phyloP scores from a whole-genome alignment of 495 filamentous ascomycete species.

The Hapsidospora chrysogenum region DNA sequence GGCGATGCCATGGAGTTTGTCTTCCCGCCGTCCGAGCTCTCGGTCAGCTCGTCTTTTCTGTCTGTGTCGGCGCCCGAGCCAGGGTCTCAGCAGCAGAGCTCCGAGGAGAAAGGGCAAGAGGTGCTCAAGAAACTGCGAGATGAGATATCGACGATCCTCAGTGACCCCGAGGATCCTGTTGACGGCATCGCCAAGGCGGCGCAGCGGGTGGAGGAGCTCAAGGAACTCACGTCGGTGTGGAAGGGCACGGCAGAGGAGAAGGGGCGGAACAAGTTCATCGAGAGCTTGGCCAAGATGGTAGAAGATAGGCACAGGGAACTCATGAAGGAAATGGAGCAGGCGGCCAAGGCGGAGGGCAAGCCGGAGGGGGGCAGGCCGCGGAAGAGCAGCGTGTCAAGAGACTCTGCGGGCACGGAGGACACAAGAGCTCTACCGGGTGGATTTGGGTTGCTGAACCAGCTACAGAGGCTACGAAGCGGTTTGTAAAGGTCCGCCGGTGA shows the following conservation, averaged over 20 bases:
- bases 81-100: conserved; percentile 40
- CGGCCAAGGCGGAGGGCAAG: conserved; percentile 11
- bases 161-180: conserved; percentile 29
- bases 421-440: conserved; percentile 28
- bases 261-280: conserved; percentile 65
- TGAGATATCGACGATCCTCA: conserved; percentile 54
- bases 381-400: conserved; percentile 11
- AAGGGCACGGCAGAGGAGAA: conserved; percentile 88
- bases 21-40: conserved; percentile 63
- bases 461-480: conserved; percentile 64
- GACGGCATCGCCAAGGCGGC: conserved; percentile 51
- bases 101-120: conserved; percentile 66
- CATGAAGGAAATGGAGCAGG: conserved; percentile 30
- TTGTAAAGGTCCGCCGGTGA: no score
- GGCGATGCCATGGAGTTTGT: conserved; percentile 89
- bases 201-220: conserved; percentile 52
- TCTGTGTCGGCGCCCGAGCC: conserved; percentile 66
- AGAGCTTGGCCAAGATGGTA: conserved; percentile 49
- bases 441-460: conserved; percentile 63
- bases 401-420: conserved; percentile 10
- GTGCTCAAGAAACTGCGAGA: conserved; percentile 47
- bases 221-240: conserved; percentile 63
- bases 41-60: conserved; percentile 57
- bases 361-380: conserved; percentile 11
- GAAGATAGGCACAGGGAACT: conserved; percentile 40